phyloP scores from a whole-genome alignment of 305 asterid species.

The Fraxinus nigra region DNA sequence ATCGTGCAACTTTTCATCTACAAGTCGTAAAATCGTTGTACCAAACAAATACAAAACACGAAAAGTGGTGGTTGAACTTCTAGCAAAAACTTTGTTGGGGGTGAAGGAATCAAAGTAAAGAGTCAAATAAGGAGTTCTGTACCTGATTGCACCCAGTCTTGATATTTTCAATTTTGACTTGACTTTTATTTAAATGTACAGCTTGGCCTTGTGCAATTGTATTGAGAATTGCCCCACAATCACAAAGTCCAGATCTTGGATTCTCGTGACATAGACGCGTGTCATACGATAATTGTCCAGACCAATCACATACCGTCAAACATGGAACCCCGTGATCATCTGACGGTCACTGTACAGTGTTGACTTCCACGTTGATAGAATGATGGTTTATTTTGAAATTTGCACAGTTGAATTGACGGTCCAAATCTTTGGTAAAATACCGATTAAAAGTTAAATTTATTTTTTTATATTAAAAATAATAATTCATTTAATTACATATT shows the following conservation, averaged over 20 bases:
- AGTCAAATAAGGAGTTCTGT: background rate
- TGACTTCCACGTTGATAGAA: slow-evolving; percentile 7
- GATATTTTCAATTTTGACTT: slow-evolving; percentile 15
- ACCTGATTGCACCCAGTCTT: background rate
- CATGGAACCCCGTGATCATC: slow-evolving; percentile 11
- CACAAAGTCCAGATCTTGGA: background rate
- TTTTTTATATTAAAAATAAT: too few species aligned
- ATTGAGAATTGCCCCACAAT: background rate
- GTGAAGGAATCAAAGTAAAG: background rate
- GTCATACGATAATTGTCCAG: background rate
- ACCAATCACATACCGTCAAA: slow-evolving; percentile 24
- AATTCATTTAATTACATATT: too few species aligned
- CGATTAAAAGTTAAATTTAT: background rate
- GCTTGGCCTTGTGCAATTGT: background rate
- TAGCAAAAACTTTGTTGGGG: background rate
- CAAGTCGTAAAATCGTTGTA: too few species aligned
- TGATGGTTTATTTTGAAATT: slow-evolving; percentile 11
- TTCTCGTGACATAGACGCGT: slow-evolving; percentile 21
- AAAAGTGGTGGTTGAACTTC: too few species aligned
- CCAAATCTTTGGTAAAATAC: slow-evolving; percentile 9
- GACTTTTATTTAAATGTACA: background rate
- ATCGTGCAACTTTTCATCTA: too few species aligned
- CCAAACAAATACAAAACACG: too few species aligned
- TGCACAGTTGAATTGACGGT: slow-evolving; percentile 18
- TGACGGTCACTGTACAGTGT: slow-evolving; percentile 20